Evolutionary conservation across 129 eudicot genomes (phyloP).

Genomic region (Centella asiatica): DNA sequence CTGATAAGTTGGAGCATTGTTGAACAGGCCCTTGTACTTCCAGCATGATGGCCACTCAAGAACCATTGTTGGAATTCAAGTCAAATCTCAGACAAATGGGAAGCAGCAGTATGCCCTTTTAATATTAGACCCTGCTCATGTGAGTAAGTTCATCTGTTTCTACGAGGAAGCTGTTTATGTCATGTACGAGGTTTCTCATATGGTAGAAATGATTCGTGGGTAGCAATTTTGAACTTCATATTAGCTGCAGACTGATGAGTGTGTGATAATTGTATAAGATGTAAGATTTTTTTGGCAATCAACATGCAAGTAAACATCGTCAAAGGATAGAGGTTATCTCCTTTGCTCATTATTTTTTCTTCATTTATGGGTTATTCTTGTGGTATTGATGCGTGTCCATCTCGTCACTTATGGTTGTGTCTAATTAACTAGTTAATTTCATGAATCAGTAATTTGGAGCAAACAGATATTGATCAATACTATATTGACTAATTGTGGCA

Average conservation of each 20-base stretch:
- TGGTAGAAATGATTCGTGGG: not conserved
- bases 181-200: not conserved
- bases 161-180: not conserved
- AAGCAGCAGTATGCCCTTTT: conserved; percentile 51
- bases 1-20: not conserved
- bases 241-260: not conserved
- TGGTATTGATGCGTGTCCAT: too few relatives aligned
- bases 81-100: conserved; percentile 44
- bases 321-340: too few relatives aligned
- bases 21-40: conserved; percentile 90
- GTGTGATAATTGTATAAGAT: too few relatives aligned
- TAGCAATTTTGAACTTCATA: not conserved
- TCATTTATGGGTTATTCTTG: too few relatives aligned
- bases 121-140: conserved; percentile 73
- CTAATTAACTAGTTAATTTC: too few relatives aligned
- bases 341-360: too few relatives aligned
- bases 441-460: too few relatives aligned
- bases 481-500: too few relatives aligned
- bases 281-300: too few relatives aligned
- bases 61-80: conserved; percentile 88
- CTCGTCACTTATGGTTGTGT: too few relatives aligned
- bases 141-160: conserved; percentile 30
- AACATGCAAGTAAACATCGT: too few relatives aligned
- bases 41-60: conserved; percentile 97
- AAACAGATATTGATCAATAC: too few relatives aligned